Conservation (phyloP, 1,139 yeast species). For the Pichia cactophila region DNA sequence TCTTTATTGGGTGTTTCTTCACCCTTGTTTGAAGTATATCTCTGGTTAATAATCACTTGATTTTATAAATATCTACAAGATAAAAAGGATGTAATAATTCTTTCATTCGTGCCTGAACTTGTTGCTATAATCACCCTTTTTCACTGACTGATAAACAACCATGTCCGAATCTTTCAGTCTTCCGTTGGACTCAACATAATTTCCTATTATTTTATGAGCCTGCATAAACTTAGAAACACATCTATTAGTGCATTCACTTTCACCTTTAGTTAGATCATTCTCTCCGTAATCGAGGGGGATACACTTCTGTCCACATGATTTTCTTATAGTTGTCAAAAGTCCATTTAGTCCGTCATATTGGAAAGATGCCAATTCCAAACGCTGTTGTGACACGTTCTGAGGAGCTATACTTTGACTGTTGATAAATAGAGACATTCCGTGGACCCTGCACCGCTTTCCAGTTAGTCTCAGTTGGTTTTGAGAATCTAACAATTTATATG, state of each 20-base stretch:
- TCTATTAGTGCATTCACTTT: constrained; percentile 63
- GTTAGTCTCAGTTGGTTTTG: not conserved
- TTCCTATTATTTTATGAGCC: constrained; percentile 59
- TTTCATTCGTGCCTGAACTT: not conserved
- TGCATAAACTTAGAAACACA: constrained; percentile 70
- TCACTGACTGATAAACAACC: constrained; percentile 21
- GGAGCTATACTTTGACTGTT: constrained; percentile 30
- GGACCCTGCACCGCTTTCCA: not conserved
- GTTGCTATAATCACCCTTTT: constrained; percentile 7
- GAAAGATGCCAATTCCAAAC: constrained; percentile 60
- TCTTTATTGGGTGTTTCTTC: not conserved
- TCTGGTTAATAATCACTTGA: not conserved
- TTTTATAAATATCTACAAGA: not conserved
- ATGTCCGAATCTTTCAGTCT: constrained; percentile 22
- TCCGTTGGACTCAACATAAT: constrained; percentile 29
- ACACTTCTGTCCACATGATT: constrained; percentile 44
- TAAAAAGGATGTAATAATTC: not conserved
- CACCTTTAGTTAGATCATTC: constrained; percentile 72
- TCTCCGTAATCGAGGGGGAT: constrained; percentile 72
- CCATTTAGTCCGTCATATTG: constrained; percentile 69
- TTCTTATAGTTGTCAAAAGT: constrained; percentile 34
- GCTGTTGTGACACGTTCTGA: constrained; percentile 56
- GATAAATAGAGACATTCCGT: constrained; percentile 59
- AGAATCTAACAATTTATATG: no score
- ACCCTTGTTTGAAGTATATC: no score